Conservation (phyloP, 257 asterid genomes). For the Solanum etuberosum region DNA sequence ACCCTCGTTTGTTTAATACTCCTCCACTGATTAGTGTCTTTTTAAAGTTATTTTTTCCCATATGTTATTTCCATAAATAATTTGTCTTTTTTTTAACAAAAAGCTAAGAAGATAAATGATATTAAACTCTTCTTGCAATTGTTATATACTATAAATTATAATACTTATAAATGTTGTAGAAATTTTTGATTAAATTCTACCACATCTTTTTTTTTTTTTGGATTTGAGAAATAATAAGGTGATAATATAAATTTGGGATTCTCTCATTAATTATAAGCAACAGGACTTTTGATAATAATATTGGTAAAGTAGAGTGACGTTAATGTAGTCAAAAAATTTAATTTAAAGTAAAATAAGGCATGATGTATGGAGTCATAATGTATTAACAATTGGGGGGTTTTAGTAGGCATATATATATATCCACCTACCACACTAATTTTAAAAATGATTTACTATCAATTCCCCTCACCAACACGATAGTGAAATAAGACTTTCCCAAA, state of each 20-base stretch:
- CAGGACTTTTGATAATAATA: background rate
- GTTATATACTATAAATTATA: background rate
- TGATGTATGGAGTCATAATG: background rate
- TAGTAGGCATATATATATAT: background rate
- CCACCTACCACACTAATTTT: background rate
- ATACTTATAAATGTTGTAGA: background rate
- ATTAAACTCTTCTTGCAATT: background rate
- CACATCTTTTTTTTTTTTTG: background rate
- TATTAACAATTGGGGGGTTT: background rate
- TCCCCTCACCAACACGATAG: background rate
- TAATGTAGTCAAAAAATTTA: background rate
- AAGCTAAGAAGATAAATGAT: background rate
- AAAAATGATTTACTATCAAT: background rate
- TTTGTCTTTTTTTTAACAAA: background rate
- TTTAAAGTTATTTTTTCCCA: too few relatives aligned
- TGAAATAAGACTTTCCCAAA: background rate
- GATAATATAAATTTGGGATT: background rate
- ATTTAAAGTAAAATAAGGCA: background rate
- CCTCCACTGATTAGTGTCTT: too few relatives aligned
- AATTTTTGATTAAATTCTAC: too few relatives aligned
- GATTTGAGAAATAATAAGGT: background rate
- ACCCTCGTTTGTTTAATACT: background rate
- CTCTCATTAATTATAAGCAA: background rate
- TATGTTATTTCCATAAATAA: too few relatives aligned
- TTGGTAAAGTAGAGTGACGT: background rate